A percentile compares a stretch with the other conserved stretches of the same genome.
Conservation (phyloP, 2,329 filamentous ascomycete species). For the Fusarium sp. region DNA sequence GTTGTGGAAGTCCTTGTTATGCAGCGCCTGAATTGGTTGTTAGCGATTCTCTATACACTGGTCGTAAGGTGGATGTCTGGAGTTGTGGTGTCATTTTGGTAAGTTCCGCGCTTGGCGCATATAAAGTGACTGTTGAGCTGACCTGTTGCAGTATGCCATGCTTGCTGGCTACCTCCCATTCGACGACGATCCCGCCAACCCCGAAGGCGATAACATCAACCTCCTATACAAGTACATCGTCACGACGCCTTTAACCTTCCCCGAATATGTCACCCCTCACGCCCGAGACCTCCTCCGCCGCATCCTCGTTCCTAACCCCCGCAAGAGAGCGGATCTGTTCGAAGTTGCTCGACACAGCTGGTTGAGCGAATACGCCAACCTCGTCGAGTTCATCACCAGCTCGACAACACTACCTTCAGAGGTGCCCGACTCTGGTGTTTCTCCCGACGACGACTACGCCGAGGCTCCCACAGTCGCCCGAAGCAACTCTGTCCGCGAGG, state of each 20-base stretch:
- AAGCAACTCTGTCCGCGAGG: conserved; percentile 92
- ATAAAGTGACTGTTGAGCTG: conserved; percentile 3
- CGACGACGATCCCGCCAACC: conserved; percentile 97
- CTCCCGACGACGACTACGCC: conserved; percentile 63
- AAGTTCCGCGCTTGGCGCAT: conserved; percentile 54
- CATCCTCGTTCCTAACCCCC: conserved; percentile 93
- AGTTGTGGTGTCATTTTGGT: conserved; percentile 98
- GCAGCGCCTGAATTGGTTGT: conserved; percentile 97
- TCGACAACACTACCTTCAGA: conserved; percentile 89
- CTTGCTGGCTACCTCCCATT: conserved; percentile 97
- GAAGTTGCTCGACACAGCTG: conserved; percentile 98
- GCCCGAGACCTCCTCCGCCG: conserved; percentile 90
- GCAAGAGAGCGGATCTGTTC: conserved; percentile 94
- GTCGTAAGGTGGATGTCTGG: conserved; percentile 98
- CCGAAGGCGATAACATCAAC: conserved; percentile 99
- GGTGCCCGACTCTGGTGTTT: conserved; percentile 81
- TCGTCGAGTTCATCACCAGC: conserved; percentile 97
- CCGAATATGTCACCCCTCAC: conserved; percentile 98
- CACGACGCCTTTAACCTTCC: conserved; percentile 94
- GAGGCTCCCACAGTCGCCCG: conserved; percentile 76
- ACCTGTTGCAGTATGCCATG: conserved; percentile 87
- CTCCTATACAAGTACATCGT: conserved; percentile 99
- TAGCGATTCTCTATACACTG: conserved; percentile 96
- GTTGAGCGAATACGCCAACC: conserved; percentile 96
- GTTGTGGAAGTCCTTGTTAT: conserved; percentile 97